phyloP scores from a whole-genome alignment of 768 basidiomycete species.

The Boletus rubropictus region DNA sequence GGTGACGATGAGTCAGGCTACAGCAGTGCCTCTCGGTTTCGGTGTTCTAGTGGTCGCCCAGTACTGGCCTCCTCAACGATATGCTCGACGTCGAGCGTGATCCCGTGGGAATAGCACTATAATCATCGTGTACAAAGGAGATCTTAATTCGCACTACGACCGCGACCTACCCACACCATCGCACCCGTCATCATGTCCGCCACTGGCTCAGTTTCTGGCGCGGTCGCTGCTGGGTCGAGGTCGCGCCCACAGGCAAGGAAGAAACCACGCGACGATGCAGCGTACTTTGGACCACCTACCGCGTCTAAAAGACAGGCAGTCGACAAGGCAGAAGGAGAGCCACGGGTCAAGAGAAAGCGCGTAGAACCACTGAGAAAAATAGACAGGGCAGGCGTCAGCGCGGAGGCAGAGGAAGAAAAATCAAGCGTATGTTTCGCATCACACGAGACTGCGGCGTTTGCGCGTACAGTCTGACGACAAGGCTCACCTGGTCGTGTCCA shows the following conservation, averaged over 20 bases:
- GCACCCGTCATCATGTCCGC: slow-evolving; percentile 18
- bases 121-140: slow-evolving; percentile 1
- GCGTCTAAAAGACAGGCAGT: slow-evolving; percentile 60
- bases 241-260: slow-evolving; percentile 60
- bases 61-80: neutral
- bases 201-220: slow-evolving; percentile 19
- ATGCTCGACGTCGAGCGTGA: neutral
- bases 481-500: slow-evolving; percentile 29
- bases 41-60: neutral
- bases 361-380: slow-evolving; percentile 41
- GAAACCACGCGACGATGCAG: slow-evolving; percentile 62
- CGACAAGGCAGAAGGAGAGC: slow-evolving; percentile 70
- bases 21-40: slow-evolving; percentile 1
- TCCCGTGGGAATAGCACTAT: slow-evolving; percentile 21
- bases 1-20: neutral
- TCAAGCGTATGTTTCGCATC: slow-evolving; percentile 26
- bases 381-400: slow-evolving; percentile 35
- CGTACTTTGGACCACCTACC: slow-evolving; percentile 59
- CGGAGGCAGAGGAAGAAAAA: slow-evolving; percentile 26
- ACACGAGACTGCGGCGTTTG: neutral
- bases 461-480: neutral
- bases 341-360: slow-evolving; percentile 68
- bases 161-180: neutral
- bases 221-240: slow-evolving; percentile 43
- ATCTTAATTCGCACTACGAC: neutral